phyloP scores from a whole-genome alignment of 495 filamentous ascomycete species.

The Hypoxylon cercidicola region DNA sequence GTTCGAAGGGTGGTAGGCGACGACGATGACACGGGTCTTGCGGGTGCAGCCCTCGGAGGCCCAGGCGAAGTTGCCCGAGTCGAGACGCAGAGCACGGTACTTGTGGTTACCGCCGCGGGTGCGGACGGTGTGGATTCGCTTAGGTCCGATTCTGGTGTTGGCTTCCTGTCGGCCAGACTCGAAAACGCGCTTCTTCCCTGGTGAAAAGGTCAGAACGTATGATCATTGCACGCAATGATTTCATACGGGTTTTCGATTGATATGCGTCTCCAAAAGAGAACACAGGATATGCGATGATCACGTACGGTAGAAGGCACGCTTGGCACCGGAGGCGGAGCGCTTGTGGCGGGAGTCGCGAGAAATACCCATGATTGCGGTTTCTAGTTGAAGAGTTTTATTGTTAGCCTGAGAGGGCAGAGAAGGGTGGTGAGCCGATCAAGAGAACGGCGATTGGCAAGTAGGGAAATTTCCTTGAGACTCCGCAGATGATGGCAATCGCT shows the following conservation, averaged over 20 bases:
- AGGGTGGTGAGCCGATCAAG: slow-evolving; percentile 8
- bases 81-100: slow-evolving; percentile 98
- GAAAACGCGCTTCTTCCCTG: slow-evolving; percentile 91
- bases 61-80: slow-evolving; percentile 99
- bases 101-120: slow-evolving; percentile 99
- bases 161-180: slow-evolving; percentile 99
- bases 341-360: slow-evolving; percentile 99
- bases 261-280: slow-evolving; percentile 26
- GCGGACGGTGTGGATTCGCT: slow-evolving; percentile 98
- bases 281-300: slow-evolving; percentile 46
- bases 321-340: slow-evolving; percentile 96
- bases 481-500: not conserved
- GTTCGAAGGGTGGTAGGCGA: slow-evolving; percentile 99
- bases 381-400: slow-evolving; percentile 36
- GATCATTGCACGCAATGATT: slow-evolving; percentile 46
- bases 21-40: slow-evolving; percentile 98
- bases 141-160: slow-evolving; percentile 98
- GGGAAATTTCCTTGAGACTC: slow-evolving; percentile 1
- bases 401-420: slow-evolving; percentile 35
- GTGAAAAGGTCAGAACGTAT: slow-evolving; percentile 72
- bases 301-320: slow-evolving; percentile 89
- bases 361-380: slow-evolving; percentile 87
- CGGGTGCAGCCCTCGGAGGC: slow-evolving; percentile 95
- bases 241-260: slow-evolving; percentile 66
- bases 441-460: not conserved